Conservation (phyloP, 345 rosid species). For the Nasturtium officinale region DNA sequence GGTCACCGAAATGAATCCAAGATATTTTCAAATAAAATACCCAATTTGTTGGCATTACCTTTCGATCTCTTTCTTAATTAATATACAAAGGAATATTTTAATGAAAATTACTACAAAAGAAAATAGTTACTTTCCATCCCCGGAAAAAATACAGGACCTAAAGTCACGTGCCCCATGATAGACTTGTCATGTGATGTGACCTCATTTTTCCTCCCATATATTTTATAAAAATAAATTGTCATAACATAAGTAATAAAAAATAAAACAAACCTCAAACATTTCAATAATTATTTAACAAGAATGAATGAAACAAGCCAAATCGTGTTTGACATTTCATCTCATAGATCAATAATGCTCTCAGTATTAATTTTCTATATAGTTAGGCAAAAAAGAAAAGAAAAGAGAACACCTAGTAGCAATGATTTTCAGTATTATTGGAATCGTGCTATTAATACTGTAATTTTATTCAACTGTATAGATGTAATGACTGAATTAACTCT, state of each 20-base stretch:
- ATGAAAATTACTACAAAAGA: not conserved
- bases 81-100: not conserved
- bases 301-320: constrained; percentile 13
- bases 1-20: no score
- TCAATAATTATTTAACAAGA: constrained; percentile 11
- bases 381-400: not conserved
- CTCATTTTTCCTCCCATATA: constrained; percentile 15
- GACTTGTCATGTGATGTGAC: constrained; percentile 43
- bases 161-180: constrained; percentile 44
- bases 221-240: not conserved
- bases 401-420: not conserved
- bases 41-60: not conserved
- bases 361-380: not conserved
- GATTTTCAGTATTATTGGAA: constrained; percentile 5
- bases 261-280: not conserved
- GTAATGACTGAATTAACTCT: not conserved
- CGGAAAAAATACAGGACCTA: constrained; percentile 26
- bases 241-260: not conserved
- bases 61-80: not conserved
- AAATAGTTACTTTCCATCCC: constrained; percentile 31
- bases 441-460: not conserved
- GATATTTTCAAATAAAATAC: no score
- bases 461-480: not conserved
- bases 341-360: constrained; percentile 5
- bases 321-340: constrained; percentile 11